Base-by-base conservation (phyloP, 1,139 yeast species). In the Saccharomyces uvarum region DNA sequence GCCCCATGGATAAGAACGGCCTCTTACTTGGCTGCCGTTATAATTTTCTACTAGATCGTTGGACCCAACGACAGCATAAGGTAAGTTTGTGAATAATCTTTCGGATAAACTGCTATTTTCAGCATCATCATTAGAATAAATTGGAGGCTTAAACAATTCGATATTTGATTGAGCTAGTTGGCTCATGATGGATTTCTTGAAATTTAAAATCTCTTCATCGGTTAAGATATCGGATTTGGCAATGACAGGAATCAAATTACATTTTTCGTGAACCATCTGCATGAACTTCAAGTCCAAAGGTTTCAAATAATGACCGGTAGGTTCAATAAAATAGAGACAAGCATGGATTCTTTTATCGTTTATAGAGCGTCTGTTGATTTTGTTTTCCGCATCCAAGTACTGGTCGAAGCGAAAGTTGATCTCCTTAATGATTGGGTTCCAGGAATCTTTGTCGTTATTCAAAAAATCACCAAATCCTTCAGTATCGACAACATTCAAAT, bases 1-100 rank as follows among this genome's bases (percentile, higher is more conserved):
- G 61, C 99, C 99, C 99, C 99, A 95, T 59, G 99, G 99, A 72
- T 95, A 95, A 62, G 80, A 76, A 75, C 99, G 88, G 61, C 97
- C 98, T 70, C 98, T 85, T 50, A 90, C 96, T 47, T 75, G 69
- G 69, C 86, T 79, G 51, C 98, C 98, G 65, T 86, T 90, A 32
- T 79, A 66, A 51, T 88, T 83, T 64, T 79, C 79, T 42, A 91
- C 89, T 61, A 82, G 84, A 58, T 78, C 77, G 31, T 93, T 88
- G 24, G 97, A 89, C 31, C 98, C 99, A 53, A 95, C 88, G 61
- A 93, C 86, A 19, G 99, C 99, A 75, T 90, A 93, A 48, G 99
- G 99, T 57, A 88, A 79, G 67, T 79, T 82, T 55, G 80, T 75
- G 74, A 85, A 77, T 60, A 95, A 80, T 58, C 83, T 84, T 60